Base-by-base conservation (phyloP, 345 rosid genomes). In the Mangifera indica region DNA sequence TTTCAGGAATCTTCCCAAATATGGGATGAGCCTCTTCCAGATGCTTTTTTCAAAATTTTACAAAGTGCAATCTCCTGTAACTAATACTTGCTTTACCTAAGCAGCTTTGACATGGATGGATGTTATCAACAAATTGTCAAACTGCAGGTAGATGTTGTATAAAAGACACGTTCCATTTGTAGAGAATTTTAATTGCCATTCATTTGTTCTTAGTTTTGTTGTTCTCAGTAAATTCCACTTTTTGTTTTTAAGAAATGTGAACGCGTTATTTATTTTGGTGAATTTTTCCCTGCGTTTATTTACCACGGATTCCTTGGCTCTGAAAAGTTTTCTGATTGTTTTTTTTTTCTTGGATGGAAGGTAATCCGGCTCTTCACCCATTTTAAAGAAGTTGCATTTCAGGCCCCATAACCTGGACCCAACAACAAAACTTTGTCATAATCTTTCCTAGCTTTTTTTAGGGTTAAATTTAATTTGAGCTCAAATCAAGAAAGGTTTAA, bases 1-100 rank as follows among this genome's bases (percentile, higher is more conserved):
- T 95, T 76, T 92, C 99, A 14, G 99, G 98, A 51, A 83, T 95
- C 77, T 90, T 90, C 77, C 63, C 93, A 17, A 88, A 83, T 76
- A 86, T 80, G 79, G 83, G 82, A 61, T 88, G 77, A 69, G 62
- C 45, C 57, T 34, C 70, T 67, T 55, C 12, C 72, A 22, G 55
- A 48, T 51, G 29, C 57, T 70, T 60, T 61, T 10, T 48, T 14
- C 63, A 37, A 57, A 42, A n/a, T 21, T 60, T 63, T 65, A 71
- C 26, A 52, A 37, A 75, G 54, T 55, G 22, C 67, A 49, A 61
- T 68, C 37, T 24, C 22, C 63, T 68, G 81, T 78, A 71, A 71
- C 74, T 76, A 72, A 60, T 60, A 59, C 64, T 24, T 25, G 76
- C 67, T 49, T 60, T 42, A 55, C 60, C 61, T 42, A 10, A 20